Conservation (phyloP, 345 rosid species). For the Gossypium stocksii region DNA sequence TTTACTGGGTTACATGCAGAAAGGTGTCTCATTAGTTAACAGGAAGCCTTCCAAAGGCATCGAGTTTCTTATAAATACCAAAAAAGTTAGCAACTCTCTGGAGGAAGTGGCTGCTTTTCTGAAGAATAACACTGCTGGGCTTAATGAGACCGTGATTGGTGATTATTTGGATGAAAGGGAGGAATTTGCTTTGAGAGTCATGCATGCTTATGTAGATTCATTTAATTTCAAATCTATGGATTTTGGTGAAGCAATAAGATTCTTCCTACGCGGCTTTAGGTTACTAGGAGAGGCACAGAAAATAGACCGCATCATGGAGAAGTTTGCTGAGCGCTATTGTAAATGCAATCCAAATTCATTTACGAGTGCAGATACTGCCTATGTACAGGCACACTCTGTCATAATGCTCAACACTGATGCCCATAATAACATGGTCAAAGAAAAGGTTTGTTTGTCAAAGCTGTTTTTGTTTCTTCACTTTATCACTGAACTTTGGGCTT, state of each 20-base stretch:
- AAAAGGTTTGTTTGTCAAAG: constrained; percentile 62
- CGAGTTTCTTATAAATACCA: constrained; percentile 66
- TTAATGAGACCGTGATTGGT: constrained; percentile 83
- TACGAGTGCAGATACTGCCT: constrained; percentile 93
- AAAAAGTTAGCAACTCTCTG: constrained; percentile 71
- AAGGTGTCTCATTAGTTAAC: constrained; percentile 79
- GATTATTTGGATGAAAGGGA: constrained; percentile 97
- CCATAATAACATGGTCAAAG: constrained; percentile 92
- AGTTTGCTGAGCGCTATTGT: constrained; percentile 96
- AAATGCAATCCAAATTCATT: constrained; percentile 89
- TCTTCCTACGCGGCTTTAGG: constrained; percentile 83
- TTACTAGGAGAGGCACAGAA: constrained; percentile 99
- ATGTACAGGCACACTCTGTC: constrained; percentile 93
- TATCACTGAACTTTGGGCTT: background rate
- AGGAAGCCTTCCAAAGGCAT: constrained; percentile 90
- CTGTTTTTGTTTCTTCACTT: constrained; percentile 14
- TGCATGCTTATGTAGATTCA: constrained; percentile 97
- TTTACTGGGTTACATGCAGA: constrained; percentile 55
- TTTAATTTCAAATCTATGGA: constrained; percentile 76
- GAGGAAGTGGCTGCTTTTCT: constrained; percentile 81
- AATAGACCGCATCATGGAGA: constrained; percentile 95
- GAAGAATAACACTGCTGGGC: constrained; percentile 52
- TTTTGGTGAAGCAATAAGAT: constrained; percentile 91
- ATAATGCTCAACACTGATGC: constrained; percentile 98
- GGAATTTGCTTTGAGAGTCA: constrained; percentile 78